Percentiles rank a stretch among this genome's conserved stretches.
phyloP scores from a whole-genome alignment of 805 yeast species.

The Priceomyces medius region DNA sequence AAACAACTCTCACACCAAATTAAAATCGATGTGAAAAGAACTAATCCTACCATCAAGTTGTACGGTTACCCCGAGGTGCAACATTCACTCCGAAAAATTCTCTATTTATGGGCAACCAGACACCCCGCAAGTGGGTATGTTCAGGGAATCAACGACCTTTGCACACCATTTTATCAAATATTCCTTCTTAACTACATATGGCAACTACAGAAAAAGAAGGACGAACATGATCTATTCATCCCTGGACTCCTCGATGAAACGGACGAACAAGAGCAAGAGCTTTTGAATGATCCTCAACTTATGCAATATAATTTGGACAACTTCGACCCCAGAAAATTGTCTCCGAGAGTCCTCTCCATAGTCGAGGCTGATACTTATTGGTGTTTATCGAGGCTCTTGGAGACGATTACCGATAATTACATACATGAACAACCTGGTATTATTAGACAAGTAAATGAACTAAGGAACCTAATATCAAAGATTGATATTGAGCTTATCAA shows the following conservation, averaged over 20 bases:
- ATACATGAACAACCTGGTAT: conserved; percentile 99
- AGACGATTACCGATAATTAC: conserved; percentile 94
- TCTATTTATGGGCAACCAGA: conserved; percentile 92
- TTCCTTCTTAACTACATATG: conserved; percentile 67
- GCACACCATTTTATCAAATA: conserved; percentile 89
- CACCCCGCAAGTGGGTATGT: conserved; percentile 98
- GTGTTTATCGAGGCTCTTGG: conserved; percentile 89
- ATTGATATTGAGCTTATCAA: conserved; percentile 71
- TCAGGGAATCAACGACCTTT: conserved; percentile 93
- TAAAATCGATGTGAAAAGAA: conserved; percentile 89
- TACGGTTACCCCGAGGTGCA: conserved; percentile 73
- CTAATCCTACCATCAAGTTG: conserved; percentile 79
- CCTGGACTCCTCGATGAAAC: conserved; percentile 34
- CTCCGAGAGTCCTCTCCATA: conserved; percentile 57
- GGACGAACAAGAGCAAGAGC: conserved; percentile 20
- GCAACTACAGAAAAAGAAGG: conserved; percentile 35
- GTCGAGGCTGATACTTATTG: conserved; percentile 96
- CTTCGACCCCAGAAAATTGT: conserved; percentile 61
- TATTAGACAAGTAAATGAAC: conserved; percentile 80
- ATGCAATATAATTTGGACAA: conserved; percentile 42
- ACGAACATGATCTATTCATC: conserved; percentile 30
- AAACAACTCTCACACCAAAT: conserved; percentile 93
- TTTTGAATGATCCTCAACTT: conserved; percentile 26
- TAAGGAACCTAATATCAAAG: conserved; percentile 72
- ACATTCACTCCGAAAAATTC: conserved; percentile 70